Evolutionary conservation across 2,329 filamentous ascomycete species (phyloP).

Genomic region (Scedosporium aurantiacum): DNA sequence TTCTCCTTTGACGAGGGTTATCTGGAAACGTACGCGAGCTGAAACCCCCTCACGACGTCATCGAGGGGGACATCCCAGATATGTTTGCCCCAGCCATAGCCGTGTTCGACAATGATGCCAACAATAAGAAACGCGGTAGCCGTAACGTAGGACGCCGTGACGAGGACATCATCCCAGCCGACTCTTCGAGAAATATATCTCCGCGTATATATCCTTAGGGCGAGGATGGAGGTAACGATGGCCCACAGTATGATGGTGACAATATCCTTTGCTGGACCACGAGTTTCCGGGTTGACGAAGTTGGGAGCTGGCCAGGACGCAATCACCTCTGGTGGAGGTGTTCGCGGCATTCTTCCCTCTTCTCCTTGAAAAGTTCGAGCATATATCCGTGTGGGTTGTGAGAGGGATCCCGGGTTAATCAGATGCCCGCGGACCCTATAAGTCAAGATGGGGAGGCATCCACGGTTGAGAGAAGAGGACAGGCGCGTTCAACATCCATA

Average conservation of each 20-base stretch:
- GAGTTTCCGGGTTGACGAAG: conserved; percentile 19
- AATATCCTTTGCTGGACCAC: conserved; percentile 18
- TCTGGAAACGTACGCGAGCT: conserved; percentile 10
- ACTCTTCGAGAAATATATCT: conserved; percentile 22
- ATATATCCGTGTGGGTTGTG: too few species aligned
- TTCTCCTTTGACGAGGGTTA: not conserved
- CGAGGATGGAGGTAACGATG: conserved; percentile 19
- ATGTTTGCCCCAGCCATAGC: conserved; percentile 21
- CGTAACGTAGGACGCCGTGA: conserved; percentile 25
- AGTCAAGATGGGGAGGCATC: too few species aligned
- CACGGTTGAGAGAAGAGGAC: too few species aligned
- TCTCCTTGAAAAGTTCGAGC: not conserved
- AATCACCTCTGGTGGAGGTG: conserved; percentile 12
- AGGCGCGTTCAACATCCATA: too few species aligned
- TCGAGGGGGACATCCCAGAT: conserved; percentile 20
- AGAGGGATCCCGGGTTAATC: too few species aligned
- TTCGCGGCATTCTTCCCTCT: not conserved
- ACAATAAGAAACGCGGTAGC: conserved; percentile 20
- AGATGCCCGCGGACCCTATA: too few species aligned
- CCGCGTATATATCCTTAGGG: conserved; percentile 24
- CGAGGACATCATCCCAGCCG: conserved; percentile 25
- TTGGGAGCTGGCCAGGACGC: conserved; percentile 21
- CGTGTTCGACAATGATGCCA: conserved; percentile 16
- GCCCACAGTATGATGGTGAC: conserved; percentile 16
- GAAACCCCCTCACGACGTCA: conserved; percentile 14